Evolutionary conservation across 768 basidiomycete species (phyloP).

Genomic region (Mycena albidolilacea): DNA sequence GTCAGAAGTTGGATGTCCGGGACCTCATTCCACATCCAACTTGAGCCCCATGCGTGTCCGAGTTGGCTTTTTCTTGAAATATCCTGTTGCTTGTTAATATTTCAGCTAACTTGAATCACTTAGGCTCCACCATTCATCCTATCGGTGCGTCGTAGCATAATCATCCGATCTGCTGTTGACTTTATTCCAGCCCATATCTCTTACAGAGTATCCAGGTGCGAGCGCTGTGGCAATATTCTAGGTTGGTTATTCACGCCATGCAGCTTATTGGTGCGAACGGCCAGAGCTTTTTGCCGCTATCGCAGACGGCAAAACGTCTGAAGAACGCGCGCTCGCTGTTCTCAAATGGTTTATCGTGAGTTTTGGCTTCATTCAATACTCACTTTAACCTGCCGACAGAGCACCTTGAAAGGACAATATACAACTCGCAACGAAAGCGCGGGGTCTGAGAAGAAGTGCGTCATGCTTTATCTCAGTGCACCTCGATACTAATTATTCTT

Average conservation of each 20-base stretch:
- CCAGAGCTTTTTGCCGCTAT: constrained; percentile 92
- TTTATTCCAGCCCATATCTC: constrained; percentile 72
- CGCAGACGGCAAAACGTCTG: constrained; percentile 79
- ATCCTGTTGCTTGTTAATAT: not conserved
- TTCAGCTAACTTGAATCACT: not conserved
- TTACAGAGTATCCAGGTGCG: constrained; percentile 93
- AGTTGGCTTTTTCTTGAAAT: not conserved
- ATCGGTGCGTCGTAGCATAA: constrained; percentile 52
- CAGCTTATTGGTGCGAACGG: constrained; percentile 98
- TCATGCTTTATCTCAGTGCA: constrained; percentile 29
- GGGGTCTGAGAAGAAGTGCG: constrained; percentile 98
- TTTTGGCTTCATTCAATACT: constrained; percentile 30
- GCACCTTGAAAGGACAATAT: constrained; percentile 95
- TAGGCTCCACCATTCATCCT: constrained; percentile 88
- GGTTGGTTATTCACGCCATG: constrained; percentile 21
- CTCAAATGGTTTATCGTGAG: constrained; percentile 95
- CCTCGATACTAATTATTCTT: constrained; percentile 15
- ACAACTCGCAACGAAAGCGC: constrained; percentile 95
- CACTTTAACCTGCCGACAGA: constrained; percentile 54
- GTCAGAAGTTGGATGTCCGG: too few relatives aligned
- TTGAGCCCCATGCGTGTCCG: too few relatives aligned
- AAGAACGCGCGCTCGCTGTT: constrained; percentile 85
- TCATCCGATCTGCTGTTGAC: not conserved
- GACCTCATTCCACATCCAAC: too few relatives aligned
- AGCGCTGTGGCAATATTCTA: constrained; percentile 16